A percentile compares a stretch with the other conserved stretches of the same genome.
Evolutionary conservation across 352 stramenopile species (phyloP).

Genomic region (Globisporangium spiculum): DNA sequence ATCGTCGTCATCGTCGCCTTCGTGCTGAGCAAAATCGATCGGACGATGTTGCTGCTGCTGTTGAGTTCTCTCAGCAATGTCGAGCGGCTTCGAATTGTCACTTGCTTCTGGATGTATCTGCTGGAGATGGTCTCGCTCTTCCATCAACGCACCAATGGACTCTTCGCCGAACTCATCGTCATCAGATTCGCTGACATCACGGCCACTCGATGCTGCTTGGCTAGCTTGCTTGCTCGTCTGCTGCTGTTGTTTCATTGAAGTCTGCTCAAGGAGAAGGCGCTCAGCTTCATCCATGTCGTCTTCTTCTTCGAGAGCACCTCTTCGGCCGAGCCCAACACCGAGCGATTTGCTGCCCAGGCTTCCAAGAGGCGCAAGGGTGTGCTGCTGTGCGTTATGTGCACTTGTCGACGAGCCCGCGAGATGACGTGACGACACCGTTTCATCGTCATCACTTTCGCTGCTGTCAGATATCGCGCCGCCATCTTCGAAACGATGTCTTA

Average conservation of each 20-base stretch:
- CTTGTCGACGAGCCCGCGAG: not conserved
- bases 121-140: not conserved
- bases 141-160: slow-evolving; percentile 9
- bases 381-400: not conserved
- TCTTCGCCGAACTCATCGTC: slow-evolving; percentile 23
- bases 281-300: slow-evolving; percentile 14
- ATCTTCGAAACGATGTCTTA: no score
- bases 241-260: slow-evolving; percentile 16
- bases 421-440: not conserved
- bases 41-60: not conserved
- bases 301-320: slow-evolving; percentile 12
- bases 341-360: not conserved
- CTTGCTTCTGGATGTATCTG: not conserved
- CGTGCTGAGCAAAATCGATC: not conserved
- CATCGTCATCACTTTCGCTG: no score
- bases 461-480: no score
- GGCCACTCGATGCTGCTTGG: not conserved
- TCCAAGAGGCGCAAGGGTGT: not conserved
- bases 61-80: not conserved
- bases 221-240: not conserved
- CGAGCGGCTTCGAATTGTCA: not conserved
- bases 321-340: not conserved
- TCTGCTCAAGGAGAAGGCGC: slow-evolving; percentile 7
- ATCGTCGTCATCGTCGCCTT: slow-evolving; percentile 16
- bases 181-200: not conserved